Evolutionary conservation across 352 stramenopile genomes (phyloP), one percentile per base, ranked within the genome.

Genomic region (Globisporangium recalcitrans): DNA sequence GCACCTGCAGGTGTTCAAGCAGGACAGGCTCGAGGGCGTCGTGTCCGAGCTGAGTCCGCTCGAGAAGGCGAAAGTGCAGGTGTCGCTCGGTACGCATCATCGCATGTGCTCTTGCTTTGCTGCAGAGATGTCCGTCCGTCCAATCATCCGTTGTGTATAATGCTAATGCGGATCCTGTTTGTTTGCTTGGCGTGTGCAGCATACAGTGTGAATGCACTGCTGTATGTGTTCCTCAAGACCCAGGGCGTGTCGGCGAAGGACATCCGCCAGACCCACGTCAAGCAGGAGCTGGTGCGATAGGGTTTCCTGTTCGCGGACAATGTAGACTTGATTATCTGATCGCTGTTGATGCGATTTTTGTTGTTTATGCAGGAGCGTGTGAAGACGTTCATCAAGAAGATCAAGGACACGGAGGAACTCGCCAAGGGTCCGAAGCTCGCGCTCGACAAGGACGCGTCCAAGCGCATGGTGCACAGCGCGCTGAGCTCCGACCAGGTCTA

Each of bases 361-460:
- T 40, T 40, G 13, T 42, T 5, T 21, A 21, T 53, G 52, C 42
- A 91, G 82, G 87, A 96, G 46, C 87, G 87, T 32, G 87, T 96
- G 42, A 94, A 96, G 70, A 62, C 70, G 14, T 96, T 94, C 60
- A 83, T 96, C 51, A 90, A 94, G 72, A 94, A 92, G 62, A 96
- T 96, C 63, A 96, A 92, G 62, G 85, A 92, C 61, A 75, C 84
- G n/a, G 85, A 96, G 59, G 84, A 92, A 62, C 67, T 91, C 32
- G 75, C 78, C 0, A 92, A 92, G 71, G 82, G 81, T 0, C 87
- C 83, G 4, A 83, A 83, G 58, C 68, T 93, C 26, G 69, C 80
- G 66, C 71, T 96, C 26, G 87, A 94, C 62, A 90, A 88, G 65
- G 80, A 84, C 29, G 83, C 83, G 19, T 87, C 83, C 19, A 90